These are phyloP conservation scores for Aspergillus udagawae DNA, from an alignment of 2,329 filamentous ascomycete species.

Conservation along the genomic window DNA sequence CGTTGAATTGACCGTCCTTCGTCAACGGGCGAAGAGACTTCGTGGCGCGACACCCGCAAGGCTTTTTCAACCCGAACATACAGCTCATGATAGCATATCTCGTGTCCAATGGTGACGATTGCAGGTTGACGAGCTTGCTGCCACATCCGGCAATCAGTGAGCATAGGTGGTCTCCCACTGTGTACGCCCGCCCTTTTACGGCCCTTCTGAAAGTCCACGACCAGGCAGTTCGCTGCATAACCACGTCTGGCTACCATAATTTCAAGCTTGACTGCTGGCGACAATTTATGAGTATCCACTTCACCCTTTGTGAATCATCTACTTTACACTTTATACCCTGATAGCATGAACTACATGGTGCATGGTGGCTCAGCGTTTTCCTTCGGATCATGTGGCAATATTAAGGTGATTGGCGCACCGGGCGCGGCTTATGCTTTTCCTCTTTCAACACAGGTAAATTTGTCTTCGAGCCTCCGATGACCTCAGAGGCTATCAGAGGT, in stretches of 20 bases:
- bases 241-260: not conserved
- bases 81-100: not conserved
- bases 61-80: not conserved
- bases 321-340: not conserved
- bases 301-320: not conserved
- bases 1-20: slow-evolving; percentile 23
- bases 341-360: not conserved
- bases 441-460: not conserved
- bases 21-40: not conserved
- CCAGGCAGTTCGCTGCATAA: not conserved
- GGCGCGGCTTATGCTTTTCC: not conserved
- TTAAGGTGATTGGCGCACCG: not conserved
- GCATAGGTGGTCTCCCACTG: not conserved
- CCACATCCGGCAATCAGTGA: not conserved
- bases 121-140: not conserved
- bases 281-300: not conserved
- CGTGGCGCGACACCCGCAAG: not conserved
- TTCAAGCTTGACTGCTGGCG: not conserved
- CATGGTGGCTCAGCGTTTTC: not conserved
- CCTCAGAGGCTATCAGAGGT: not conserved
- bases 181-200: not conserved
- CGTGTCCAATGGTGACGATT: not conserved
- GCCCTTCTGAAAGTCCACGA: not conserved
- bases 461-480: not conserved
- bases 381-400: not conserved